Conservation (phyloP, 2,329 filamentous ascomycete species). For the Tympanopsis confertula region DNA sequence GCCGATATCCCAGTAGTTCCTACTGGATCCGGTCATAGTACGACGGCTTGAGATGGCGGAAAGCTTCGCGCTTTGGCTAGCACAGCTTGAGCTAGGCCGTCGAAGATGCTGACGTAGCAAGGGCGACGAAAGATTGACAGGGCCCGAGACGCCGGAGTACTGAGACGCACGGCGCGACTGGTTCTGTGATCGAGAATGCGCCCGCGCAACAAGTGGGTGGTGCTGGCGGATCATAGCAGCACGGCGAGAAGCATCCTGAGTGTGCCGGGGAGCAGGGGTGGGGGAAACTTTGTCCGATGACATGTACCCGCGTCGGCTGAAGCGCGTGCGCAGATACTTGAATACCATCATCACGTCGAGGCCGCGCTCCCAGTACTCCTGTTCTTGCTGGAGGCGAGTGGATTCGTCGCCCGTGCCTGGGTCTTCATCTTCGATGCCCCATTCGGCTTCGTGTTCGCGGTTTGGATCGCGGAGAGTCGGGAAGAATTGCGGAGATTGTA, state of each 20-base stretch:
- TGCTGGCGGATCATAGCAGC: constrained; percentile 78
- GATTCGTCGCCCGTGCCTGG: constrained; percentile 27
- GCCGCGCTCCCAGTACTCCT: constrained; percentile 89
- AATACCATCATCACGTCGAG: constrained; percentile 88
- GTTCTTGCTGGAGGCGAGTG: constrained; percentile 15
- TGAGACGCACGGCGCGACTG: constrained; percentile 21
- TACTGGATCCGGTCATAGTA: constrained; percentile 47
- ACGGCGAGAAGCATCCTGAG: constrained; percentile 60
- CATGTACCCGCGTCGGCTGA: constrained; percentile 31
- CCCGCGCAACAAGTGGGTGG: constrained; percentile 69
- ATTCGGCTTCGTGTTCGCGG: constrained; percentile 4
- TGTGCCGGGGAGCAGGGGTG: constrained; percentile 29
- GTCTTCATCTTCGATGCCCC: constrained; percentile 6
- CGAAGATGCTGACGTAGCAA: constrained; percentile 12
- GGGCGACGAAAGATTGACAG: constrained; percentile 16
- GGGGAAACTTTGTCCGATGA: constrained; percentile 24
- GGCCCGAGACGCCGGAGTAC: constrained; percentile 8
- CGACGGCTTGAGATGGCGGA: constrained; percentile 45
- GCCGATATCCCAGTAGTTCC: constrained; percentile 89
- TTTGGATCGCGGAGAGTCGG: constrained; percentile 27
- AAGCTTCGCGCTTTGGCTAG: constrained; percentile 74
- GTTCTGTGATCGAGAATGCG: constrained; percentile 35
- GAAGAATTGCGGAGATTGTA: constrained; percentile 28
- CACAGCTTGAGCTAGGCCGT: constrained; percentile 57
- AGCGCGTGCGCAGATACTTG: constrained; percentile 69